Conservation (phyloP, 805 yeast genomes). For the Candida maris region DNA sequence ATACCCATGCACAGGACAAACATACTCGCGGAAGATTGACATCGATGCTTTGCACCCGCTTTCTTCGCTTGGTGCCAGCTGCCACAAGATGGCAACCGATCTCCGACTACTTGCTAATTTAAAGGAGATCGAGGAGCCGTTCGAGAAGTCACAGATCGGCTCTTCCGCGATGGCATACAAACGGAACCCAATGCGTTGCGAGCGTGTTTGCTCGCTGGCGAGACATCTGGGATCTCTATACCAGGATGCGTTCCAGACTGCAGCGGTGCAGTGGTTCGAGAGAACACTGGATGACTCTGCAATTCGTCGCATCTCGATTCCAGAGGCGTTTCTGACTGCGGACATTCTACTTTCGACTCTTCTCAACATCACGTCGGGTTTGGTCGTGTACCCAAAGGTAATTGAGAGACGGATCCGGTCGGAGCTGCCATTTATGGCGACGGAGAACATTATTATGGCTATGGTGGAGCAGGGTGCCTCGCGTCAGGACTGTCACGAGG, state of each 20-base stretch:
- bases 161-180: conserved; percentile 99
- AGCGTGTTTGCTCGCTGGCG: conserved; percentile 96
- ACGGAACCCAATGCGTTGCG: conserved; percentile 99
- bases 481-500: conserved; percentile 98
- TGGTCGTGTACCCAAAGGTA: conserved; percentile 98
- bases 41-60: conserved; percentile 90
- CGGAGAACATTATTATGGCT: conserved; percentile 98
- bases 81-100: conserved; percentile 97
- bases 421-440: conserved; percentile 99
- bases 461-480: conserved; percentile 98
- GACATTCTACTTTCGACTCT: conserved; percentile 88
- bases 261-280: conserved; percentile 99
- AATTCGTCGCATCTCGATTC: conserved; percentile 92
- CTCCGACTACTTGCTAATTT: conserved; percentile 92
- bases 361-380: conserved; percentile 87
- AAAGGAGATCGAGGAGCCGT: conserved; percentile 97
- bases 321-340: conserved; percentile 94
- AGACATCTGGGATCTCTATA: conserved; percentile 91
- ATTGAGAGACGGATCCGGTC: conserved; percentile 92
- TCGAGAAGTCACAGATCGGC: conserved; percentile 97
- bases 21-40: conserved; percentile 98
- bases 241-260: conserved; percentile 93
- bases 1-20: conserved; percentile 98
- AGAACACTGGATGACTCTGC: conserved; percentile 98
- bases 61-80: conserved; percentile 91